Base-by-base conservation (phyloP, 2,329 filamentous ascomycete species). In the Eutypa lata region DNA sequence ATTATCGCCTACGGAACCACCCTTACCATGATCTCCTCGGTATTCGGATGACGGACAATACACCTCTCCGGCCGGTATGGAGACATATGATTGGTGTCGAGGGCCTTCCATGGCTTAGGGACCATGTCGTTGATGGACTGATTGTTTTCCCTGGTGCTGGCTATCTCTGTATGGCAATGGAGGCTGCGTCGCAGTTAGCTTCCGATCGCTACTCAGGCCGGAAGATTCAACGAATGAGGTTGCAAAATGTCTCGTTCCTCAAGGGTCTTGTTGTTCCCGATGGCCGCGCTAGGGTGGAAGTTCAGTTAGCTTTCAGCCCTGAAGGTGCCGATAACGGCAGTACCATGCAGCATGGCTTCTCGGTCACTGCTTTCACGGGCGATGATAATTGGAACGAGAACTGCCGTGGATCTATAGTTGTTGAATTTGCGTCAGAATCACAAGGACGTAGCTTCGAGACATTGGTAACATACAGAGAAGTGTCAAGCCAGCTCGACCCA, bases 41-140 rank as follows among this genome's bases (percentile, higher is more conserved):
- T 0, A 50, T 54, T 0, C 54, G 54, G 1, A 53, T 60, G 0
- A 42, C 55, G 0, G 63, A 59, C 0, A 51, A 49, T 4, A 60
- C 53, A 38, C 48, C 54, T 3, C 21, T 24, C 7, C 48, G 51
- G 2, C 62, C 67, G 0, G 49, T 52, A 0, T 70, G 65, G 65
- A 51, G 64, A 2, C 59, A 67, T n/a, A 49, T 65, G 13, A 22
- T 68, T n/a, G 59, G 61, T 13, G 42, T 61, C 5, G 51, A 49
- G 4, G 63, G 68, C 33, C n/a, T 68, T 1, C 66, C 68, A 1
- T 80, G 79, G 57, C 68, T 76, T 1, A 65, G 71, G 35, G 76
- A 79, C 53, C 77, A 80, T 59, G 55, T 65, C 35, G 73, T 79
- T 57, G 69, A 77, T 50, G 71, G 66, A 54, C 69, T 74, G 42